Evolutionary conservation across 169 alveolate species (phyloP), one percentile per base, ranked within the genome.

Genomic region (Sarcocystis neurona): DNA sequence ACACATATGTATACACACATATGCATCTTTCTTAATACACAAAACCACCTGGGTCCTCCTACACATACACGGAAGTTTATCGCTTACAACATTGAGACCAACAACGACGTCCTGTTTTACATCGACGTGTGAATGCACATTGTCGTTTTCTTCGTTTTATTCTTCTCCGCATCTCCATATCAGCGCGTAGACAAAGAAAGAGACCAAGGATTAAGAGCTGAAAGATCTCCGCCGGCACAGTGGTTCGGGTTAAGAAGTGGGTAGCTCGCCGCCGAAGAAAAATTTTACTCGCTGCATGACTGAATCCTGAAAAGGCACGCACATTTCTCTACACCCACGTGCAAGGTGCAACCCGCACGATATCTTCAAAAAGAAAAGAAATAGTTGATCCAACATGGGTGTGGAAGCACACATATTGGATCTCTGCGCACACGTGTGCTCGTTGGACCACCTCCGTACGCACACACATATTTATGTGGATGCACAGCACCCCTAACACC

Each of bases 241-340:
- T 12, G 18, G 23, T 12, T 10, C 46, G 63, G 48, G 8, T 50
- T 37, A 74, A 4, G 41, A 66, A 2, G 74, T 27, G 56, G 86
- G 87, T 1, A 88, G 58, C 32, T 79, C 79, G 48, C 92, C 92
- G 0, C 93, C 93, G 37, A 90, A 90, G 89, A 90, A 90, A 30
- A 90, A 44, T 84, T 86, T 84, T n/a, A 90, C 91, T 34, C 93
- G 91, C 50, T 77, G 91, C 93, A 90, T 84, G 39, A 85, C 84
- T 39, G 93, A 90, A 44, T 90, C 93, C 91, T 89, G 79, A 23
- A 37, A 41, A n/a, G n/a, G n/a, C n/a, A n/a, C n/a, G n/a, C n/a
- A n/a, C n/a, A n/a, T n/a, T n/a, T n/a, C n/a, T n/a, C n/a, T n/a
- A n/a, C n/a, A n/a, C n/a, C n/a, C n/a, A n/a, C n/a, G n/a, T n/a